Evolutionary conservation across 768 basidiomycete species (phyloP), one percentile per base, ranked within the genome.

Genomic region (Naganishia onofrii): DNA sequence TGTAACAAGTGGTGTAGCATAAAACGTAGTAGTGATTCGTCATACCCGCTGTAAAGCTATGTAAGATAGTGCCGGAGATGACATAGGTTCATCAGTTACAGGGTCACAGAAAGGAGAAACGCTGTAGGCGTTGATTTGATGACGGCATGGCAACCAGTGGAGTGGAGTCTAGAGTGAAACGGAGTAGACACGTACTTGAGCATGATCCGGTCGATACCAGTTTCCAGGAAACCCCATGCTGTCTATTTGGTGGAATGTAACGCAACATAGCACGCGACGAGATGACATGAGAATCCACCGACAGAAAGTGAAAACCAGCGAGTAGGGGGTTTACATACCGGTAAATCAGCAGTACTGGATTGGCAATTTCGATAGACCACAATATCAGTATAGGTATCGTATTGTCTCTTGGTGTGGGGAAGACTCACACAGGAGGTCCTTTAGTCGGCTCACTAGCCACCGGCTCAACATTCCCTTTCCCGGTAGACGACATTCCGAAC

Each of bases 1-100:
- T 97, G 85, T 99, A 98, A 10, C 92, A 90, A 65, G 93, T 91
- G 28, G 93, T 95, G 82, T 97, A 93, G 70, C 88, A 84, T 72
- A 81, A 71, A 72, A 80, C 79, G 72, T 80, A 80, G 74, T 80
- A 80, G 34, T 79, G 78, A 70, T 81, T 80, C 15, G 78, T 78
- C 77, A 82, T 79, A 17, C 81, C 81, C 46, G 71, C 53, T 34
- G 80, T 75, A 10, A 81, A 74, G 46, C 81, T 81, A 52, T n/a
- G 15, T 12, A 65, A 44, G 31, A 70, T 32, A n/a, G 29, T 21
- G 15, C 15, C 60, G 46, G 44, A 52, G 38, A 58, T 66, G 4
- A 34, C 48, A 48, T 44, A 26, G 32, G 44, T 34, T 15, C 21
- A 21, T 21, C 12, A 15, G 55, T 17, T 28, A 51, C 15, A 21